These are phyloP conservation scores for Debaryomyces prosopidis DNA, from an alignment of 805 yeast genomes.

Conservation along the genomic window DNA sequence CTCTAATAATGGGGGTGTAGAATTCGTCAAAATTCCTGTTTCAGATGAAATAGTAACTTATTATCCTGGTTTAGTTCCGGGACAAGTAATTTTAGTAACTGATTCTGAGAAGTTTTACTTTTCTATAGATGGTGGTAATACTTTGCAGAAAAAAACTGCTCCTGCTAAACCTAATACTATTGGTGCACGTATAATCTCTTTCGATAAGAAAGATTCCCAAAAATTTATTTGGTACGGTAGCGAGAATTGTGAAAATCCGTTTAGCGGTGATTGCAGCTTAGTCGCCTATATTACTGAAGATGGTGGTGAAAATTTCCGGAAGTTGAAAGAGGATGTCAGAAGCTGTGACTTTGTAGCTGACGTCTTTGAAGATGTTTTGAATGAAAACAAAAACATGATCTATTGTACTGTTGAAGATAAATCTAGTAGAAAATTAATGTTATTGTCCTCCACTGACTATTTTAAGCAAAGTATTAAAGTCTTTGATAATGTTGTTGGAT, in stretches of 20 bases:
- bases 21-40: slow-evolving; percentile 32
- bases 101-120: slow-evolving; percentile 48
- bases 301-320: slow-evolving; percentile 63
- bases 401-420: slow-evolving; percentile 58
- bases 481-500: slow-evolving; percentile 67
- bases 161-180: slow-evolving; percentile 50
- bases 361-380: slow-evolving; percentile 38
- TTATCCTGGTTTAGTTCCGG: slow-evolving; percentile 55
- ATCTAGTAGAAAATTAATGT: slow-evolving; percentile 25
- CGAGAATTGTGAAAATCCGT: slow-evolving; percentile 51
- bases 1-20: slow-evolving; percentile 55
- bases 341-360: slow-evolving; percentile 70
- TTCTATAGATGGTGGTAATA: slow-evolving; percentile 68
- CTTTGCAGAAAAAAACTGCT: slow-evolving; percentile 46
- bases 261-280: slow-evolving; percentile 49
- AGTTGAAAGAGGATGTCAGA: slow-evolving; percentile 52
- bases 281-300: slow-evolving; percentile 64
- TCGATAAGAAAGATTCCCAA: slow-evolving; percentile 56
- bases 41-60: slow-evolving; percentile 33
- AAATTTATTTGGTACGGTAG: slow-evolving; percentile 73
- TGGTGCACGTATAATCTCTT: slow-evolving; percentile 48
- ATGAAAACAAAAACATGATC: slow-evolving; percentile 50
- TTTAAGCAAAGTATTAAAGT: slow-evolving; percentile 44
- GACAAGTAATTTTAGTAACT: slow-evolving; percentile 58
- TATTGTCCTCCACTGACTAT: slow-evolving; percentile 53